Base-by-base conservation (phyloP, 176 grass and related monocot genomes). In the Carex pumila region DNA sequence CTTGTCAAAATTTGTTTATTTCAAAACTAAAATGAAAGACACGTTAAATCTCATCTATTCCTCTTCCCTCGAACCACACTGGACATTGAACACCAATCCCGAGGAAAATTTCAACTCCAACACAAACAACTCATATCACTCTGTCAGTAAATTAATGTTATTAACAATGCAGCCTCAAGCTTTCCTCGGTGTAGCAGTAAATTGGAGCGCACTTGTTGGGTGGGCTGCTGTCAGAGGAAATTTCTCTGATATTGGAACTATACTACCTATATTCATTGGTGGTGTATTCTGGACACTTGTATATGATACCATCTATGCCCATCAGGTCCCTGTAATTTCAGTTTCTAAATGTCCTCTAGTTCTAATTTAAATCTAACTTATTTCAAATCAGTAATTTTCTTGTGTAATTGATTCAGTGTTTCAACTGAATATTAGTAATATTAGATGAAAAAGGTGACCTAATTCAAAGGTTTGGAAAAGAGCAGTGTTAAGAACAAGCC, bases 241-340 rank as follows among this genome's bases (percentile, higher is more conserved):
- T 71, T 85, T 90, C 9, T 1, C 7, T 41, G 80, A 90, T 84
- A 58, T 65, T 59, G 47, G 61, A 31, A 77, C 84, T 34, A 66
- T 87, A 67, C 65, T 90, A 49, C 89, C 89, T 21, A 14, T 90
- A 37, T 90, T 81, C 74, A 72, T 47, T 10, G 73, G 80, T 60
- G 63, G 85, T 81, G 53, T 90, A 79, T 90, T 81, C 81, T 90
- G 89, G 89, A 90, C 89, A 36, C 82, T 90, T 47, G 85, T 84
- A 37, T 90, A 90, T 76, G 89, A 90, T 61, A 90, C 85, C 11
- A 90, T 90, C 82, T 90, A 90, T 77, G 89, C 89, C 36, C 89
- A 90, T 87, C 89, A 90, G 85, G 89, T 90, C 66, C 29, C 19
- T 52, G 21, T 12, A 54, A 54, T 52, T 37, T 19, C 45, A 25